Percentiles rank a stretch among this genome's conserved stretches.
Evolutionary conservation across 208 protist genomes (phyloP).

Genomic region (Acanthamoeba lenticulata): DNA sequence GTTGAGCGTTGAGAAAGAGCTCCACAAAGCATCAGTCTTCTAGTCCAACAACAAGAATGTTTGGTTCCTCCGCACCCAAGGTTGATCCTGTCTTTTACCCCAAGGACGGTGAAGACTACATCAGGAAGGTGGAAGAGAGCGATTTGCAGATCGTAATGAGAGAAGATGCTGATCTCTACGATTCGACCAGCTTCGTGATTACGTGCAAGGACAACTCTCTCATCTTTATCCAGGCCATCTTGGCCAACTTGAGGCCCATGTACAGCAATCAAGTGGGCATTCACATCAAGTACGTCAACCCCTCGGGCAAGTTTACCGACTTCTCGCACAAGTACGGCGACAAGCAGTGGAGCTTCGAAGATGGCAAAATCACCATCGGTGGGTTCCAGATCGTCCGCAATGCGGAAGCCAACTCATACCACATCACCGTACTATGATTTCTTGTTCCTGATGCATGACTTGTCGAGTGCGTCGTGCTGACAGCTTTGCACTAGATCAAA

Average conservation of each 20-base stretch:
- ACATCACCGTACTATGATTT: constrained; percentile 51
- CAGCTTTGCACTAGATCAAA: too few species aligned
- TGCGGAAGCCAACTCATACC: neutral
- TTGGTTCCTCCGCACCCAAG: constrained; percentile 36
- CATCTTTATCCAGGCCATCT: constrained; percentile 55
- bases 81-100: neutral
- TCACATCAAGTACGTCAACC: constrained; percentile 66
- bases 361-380: constrained; percentile 20
- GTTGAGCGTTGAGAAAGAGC: neutral
- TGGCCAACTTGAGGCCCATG: constrained; percentile 67
- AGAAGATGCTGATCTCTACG: constrained; percentile 41
- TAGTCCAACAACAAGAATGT: neutral
- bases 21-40: neutral
- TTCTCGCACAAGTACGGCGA: constrained; percentile 62
- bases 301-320: constrained; percentile 40
- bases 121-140: constrained; percentile 6
- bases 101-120: neutral
- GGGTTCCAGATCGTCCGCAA: constrained; percentile 60
- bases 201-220: constrained; percentile 59
- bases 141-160: constrained; percentile 41
- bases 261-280: constrained; percentile 64
- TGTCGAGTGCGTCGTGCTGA: too few species aligned
- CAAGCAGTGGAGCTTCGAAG: constrained; percentile 17
- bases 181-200: constrained; percentile 65
- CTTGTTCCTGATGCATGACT: too few species aligned